Base-by-base conservation (phyloP, 2,329 filamentous ascomycete genomes). In the Chrysoporthe puriensis region DNA sequence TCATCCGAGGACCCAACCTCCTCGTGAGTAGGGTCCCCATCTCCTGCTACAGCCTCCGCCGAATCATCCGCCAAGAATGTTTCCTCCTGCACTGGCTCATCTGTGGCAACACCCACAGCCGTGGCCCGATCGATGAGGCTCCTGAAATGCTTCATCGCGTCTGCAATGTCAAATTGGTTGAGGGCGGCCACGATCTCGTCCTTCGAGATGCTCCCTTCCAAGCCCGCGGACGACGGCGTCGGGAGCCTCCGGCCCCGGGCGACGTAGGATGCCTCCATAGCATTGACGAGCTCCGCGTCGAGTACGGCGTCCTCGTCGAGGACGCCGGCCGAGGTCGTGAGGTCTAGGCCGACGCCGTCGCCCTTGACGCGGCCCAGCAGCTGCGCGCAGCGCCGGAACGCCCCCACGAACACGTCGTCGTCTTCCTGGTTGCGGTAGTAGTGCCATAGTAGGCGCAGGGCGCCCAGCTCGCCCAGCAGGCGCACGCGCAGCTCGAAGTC, bases 391-490 rank as follows among this genome's bases (percentile, higher is more conserved):
- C 67, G 69, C 26, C 21, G 9, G 42, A 70, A 63, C 40, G 67
- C 62, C 13, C 32, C 18, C 26, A 26, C 42, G 26, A 62, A 66
- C 36, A 58, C 11, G 26, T 21, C 32, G 14, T 62, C 50, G 50
- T 50, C 36, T 21, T 34, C 14, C 43, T 32, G 52, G 16, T 16
- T 18, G 8, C 40, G 43, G 14, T 21, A 40, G 8, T 62, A 44
- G 26, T 71, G 64, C 69, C 68, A 68, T 46, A 71, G 34, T 16
- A 71, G 61, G 40, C 69, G 65, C 32, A 66, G 36, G 11, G 69
- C 69, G 52, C 73, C 73, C 4, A 74, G 69, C 46, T 74, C 71
- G 7, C 68, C 73, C 32, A 74, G 62, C 1, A 72, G 42, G 3
- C 48, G 48, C 9, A 66, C 48, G 44, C 70, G 73, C 6, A 62